A percentile compares a stretch with the other conserved stretches of the same genome.
Conservation (phyloP, 176 grass and related monocot genomes). For the Oryza brachyantha region DNA sequence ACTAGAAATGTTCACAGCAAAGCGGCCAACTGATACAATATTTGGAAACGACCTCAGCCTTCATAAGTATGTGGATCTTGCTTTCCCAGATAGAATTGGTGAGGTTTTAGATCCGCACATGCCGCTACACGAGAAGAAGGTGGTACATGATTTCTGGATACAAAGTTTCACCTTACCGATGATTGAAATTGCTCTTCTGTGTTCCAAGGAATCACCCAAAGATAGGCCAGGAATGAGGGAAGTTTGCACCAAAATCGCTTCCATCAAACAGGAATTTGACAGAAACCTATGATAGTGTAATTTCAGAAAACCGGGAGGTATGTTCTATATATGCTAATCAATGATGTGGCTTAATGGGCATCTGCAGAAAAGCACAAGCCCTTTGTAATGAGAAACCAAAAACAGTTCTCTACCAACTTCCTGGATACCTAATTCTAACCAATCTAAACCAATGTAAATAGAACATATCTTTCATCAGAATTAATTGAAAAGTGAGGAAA, state of each 20-base stretch:
- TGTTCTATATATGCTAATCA: not conserved
- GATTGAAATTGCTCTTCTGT: constrained; percentile 21
- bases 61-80: not conserved
- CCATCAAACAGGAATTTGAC: constrained; percentile 12
- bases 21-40: not conserved
- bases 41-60: not conserved
- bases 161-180: constrained; percentile 2
- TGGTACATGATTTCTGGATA: not conserved
- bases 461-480: not conserved
- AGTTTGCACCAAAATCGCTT: not conserved
- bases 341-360: not conserved
- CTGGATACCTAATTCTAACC: not conserved
- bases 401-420: not conserved
- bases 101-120: constrained; percentile 38
- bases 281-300: not conserved
- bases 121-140: not conserved
- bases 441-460: not conserved
- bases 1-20: constrained; percentile 27
- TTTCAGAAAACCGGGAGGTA: not conserved
- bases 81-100: constrained; percentile 1
- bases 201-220: constrained; percentile 31
- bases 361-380: not conserved
- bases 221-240: constrained; percentile 6
- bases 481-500: not conserved
- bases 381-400: not conserved